A percentile compares a stretch with the other conserved stretches of the same genome.
Evolutionary conservation across 1,284 basidiomycete genomes (phyloP).

Genomic region (Erythrobasidium hasegawianum): DNA sequence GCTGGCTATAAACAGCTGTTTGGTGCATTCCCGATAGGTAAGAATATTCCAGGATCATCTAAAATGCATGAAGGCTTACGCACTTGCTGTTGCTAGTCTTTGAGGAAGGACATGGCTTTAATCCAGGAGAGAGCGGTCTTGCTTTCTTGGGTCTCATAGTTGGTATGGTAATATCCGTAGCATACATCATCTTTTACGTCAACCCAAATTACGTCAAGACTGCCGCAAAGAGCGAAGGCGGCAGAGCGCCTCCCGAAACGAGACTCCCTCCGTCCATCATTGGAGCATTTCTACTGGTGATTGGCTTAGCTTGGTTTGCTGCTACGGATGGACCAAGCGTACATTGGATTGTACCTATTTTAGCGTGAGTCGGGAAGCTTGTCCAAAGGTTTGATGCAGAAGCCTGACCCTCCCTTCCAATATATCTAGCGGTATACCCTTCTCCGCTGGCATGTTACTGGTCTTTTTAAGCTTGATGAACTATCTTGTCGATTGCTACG

Average conservation of each 20-base stretch:
- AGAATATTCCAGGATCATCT: background rate
- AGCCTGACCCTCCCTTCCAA: background rate
- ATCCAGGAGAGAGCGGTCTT: conserved; percentile 38
- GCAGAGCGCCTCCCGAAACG: conserved; percentile 34
- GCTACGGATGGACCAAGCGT: conserved; percentile 48
- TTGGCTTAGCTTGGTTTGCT: conserved; percentile 51
- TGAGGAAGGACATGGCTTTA: conserved; percentile 38
- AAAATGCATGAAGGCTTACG: no score
- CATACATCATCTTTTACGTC: conserved; percentile 40
- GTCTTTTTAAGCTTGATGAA: conserved; percentile 55
- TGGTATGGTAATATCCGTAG: conserved; percentile 34
- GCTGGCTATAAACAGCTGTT: conserved; percentile 1
- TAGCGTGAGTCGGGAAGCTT: conserved; percentile 47
- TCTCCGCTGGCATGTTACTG: conserved; percentile 57
- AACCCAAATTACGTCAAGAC: conserved; percentile 36
- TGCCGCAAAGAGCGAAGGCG: conserved; percentile 38
- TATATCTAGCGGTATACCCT: conserved; percentile 15
- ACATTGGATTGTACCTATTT: conserved; percentile 47
- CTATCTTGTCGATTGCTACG: conserved; percentile 18
- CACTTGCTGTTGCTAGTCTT: conserved; percentile 25
- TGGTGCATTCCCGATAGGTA: conserved; percentile 31
- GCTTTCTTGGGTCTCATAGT: conserved; percentile 38
- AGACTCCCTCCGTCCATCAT: conserved; percentile 42
- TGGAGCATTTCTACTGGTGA: conserved; percentile 48
- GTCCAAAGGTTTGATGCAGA: background rate